Evolutionary conservation across 768 basidiomycete genomes (phyloP), one percentile per base, ranked within the genome.

Genomic region (Psilocybe subaeruginosa): DNA sequence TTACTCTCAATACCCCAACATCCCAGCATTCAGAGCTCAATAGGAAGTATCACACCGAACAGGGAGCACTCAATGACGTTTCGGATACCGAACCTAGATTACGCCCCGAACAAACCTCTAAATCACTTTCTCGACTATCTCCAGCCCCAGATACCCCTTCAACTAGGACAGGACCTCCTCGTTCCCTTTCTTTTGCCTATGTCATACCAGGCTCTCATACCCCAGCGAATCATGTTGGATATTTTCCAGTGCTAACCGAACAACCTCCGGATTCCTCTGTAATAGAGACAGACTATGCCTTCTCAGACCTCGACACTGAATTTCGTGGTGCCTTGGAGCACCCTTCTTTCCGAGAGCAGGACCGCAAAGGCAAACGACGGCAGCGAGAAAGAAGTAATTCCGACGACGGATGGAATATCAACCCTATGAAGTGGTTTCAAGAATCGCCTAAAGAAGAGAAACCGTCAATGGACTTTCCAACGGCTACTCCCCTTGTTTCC

Each of bases 81-180:
- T 33, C 35, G 29, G 59, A 47, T 41, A 43, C 56, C 46, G 62
- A 63, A 43, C 56, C 45, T 33, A 51, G 52, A 51, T 51, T 60
- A 37, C 57, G 54, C 19, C 62, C 61, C 19, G 64, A 66, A 12
- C 62, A 66, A 17, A 63, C 62, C 37, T 61, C 55, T 46, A 68
- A 64, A 48, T 62, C 67, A 30, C 50, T 64, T 14, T 64, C 62
- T 9, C 71, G 64, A 60, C 56, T 68, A n/a, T 59, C 72, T 30
- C 68, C 70, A 27, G 74, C 73, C 27, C 74, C 74, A 33, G 67
- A 78, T 52, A 86, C 88, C 0, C 90, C 91, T 27, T 84, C 88
- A 5, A 76, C 77, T 52, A 79, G 90, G 54, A 91, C 90, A 3
- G 91, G 90, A 11, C 89, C 90, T 33, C 91, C 90, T 3, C 82